Evolutionary conservation across 2,329 filamentous ascomycete species (phyloP), one percentile per base, ranked within the genome.

Genomic region (Stylonectria norvegica): DNA sequence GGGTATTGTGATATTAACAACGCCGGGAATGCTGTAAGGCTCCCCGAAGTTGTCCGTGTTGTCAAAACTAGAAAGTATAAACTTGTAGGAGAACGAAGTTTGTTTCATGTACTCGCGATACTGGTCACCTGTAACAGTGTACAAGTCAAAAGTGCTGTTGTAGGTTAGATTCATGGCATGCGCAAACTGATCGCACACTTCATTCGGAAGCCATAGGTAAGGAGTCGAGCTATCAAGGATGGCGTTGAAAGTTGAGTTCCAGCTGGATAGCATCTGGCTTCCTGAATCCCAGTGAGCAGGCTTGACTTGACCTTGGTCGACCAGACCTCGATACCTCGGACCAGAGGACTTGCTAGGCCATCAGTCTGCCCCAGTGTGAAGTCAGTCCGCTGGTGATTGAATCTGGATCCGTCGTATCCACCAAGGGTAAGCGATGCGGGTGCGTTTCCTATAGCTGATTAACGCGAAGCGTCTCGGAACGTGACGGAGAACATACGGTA

Each of bases 331-430:
- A 81, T 73, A 16, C 73, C 76, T n/a, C 83, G 73, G 16, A 86
- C 70, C 14, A 81, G 63, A 45, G 81, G 73, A 34, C 76, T 69
- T 22, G 80, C 77, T 35, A 78, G 71, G 53, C 79, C 73, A 32
- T 73, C 68, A 12, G 70, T 66, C 30, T 78, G 66, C 25, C 71
- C 67, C n/a, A 82, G 60, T 33, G 66, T 71, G 59, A 88, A 88
- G 2, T 69, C 69, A 10, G 72, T 68, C 38, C 80, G 66, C 57
- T 88, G 85, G 2, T 72, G 64, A 20, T 77, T 66, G 43, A 85
- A 79, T 30, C 82, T 75, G 30, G 76, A 73, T 10, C 70, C 61
- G 57, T 89, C 85, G 56, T 83, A 87, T 19, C 86, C 85, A 16
- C 86, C 85, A 8, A 89, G 65, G 0, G 81, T 85, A 32, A 89